Percentiles rank a stretch among this genome's conserved stretches.
These are phyloP conservation scores for Teratosphaeriaceae sp. DNA, from an alignment of 2,329 filamentous ascomycete species.

Conservation along the genomic window DNA sequence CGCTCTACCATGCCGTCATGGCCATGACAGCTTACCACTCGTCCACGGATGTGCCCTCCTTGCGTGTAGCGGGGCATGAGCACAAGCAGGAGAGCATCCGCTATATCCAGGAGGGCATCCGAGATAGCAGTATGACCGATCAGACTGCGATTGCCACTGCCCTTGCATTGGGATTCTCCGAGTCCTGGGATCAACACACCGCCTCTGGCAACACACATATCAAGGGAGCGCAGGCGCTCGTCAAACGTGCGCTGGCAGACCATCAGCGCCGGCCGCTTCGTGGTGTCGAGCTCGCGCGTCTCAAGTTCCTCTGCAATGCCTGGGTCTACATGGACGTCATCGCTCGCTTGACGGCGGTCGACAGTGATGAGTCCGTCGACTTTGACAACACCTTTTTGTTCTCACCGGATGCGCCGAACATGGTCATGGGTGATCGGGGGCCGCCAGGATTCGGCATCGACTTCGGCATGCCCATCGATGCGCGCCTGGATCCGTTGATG, in stretches of 20 bases:
- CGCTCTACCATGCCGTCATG: constrained; percentile 61
- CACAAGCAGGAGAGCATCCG: constrained; percentile 61
- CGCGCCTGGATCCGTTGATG: constrained; percentile 64
- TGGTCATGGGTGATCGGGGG: constrained; percentile 17
- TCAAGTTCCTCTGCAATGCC: constrained; percentile 63
- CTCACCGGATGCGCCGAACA: constrained; percentile 24
- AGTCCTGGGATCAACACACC: constrained; percentile 65
- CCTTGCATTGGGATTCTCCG: constrained; percentile 60
- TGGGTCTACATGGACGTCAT: constrained; percentile 72
- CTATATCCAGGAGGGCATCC: constrained; percentile 52
- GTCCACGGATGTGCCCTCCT: constrained; percentile 48
- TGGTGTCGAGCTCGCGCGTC: constrained; percentile 45
- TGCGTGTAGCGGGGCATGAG: constrained; percentile 58
- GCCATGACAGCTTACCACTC: constrained; percentile 65
- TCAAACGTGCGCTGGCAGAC: constrained; percentile 51
- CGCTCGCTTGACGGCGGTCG: constrained; percentile 57
- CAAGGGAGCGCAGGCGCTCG: constrained; percentile 58
- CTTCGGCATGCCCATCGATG: constrained; percentile 34
- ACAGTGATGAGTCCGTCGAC: constrained; percentile 50
- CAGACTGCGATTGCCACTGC: constrained; percentile 65
- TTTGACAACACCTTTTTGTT: constrained; percentile 41
- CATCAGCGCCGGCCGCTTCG: constrained; percentile 35
- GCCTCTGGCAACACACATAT: constrained; percentile 64
- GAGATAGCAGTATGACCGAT: constrained; percentile 51
- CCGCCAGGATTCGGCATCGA: constrained; percentile 30